A percentile compares a stretch with the other conserved stretches of the same genome.
Conservation (phyloP, 768 basidiomycete genomes). For the Agaricus sinodeliciosus region DNA sequence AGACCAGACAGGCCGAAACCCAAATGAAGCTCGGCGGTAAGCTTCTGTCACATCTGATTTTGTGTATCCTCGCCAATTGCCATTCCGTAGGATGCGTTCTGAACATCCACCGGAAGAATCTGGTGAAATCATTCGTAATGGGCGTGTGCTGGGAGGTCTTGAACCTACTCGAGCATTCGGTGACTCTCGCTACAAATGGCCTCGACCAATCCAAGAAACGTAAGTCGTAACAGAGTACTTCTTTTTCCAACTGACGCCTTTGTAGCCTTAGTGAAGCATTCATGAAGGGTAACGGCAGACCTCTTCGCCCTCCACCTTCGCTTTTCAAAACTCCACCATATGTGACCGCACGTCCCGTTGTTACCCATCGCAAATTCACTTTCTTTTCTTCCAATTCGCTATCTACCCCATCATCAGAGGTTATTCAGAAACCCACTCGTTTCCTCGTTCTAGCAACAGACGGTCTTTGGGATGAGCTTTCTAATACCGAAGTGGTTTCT, state of each 20-base stretch:
- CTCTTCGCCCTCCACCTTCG: constrained; percentile 53
- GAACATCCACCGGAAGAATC: constrained; percentile 81
- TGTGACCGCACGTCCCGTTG: constrained; percentile 77
- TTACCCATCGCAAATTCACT: constrained; percentile 63
- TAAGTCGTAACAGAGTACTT: constrained; percentile 25
- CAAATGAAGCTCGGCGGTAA: constrained; percentile 76
- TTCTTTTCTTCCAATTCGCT: constrained; percentile 34
- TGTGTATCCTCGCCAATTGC: not conserved
- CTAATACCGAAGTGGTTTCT: constrained; percentile 81
- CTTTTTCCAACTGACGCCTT: constrained; percentile 2
- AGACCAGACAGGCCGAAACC: constrained; percentile 93
- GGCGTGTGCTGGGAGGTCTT: constrained; percentile 81
- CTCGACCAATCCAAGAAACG: constrained; percentile 64
- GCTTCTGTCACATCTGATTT: constrained; percentile 12
- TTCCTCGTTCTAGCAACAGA: constrained; percentile 92
- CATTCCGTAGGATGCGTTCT: constrained; percentile 51
- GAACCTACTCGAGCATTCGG: constrained; percentile 87
- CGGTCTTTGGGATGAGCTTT: constrained; percentile 68
- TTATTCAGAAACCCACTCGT: constrained; percentile 35
- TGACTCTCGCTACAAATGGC: constrained; percentile 88
- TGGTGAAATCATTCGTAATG: constrained; percentile 64
- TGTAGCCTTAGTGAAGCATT: constrained; percentile 53
- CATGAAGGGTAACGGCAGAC: constrained; percentile 52
- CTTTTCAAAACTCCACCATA: constrained; percentile 88
- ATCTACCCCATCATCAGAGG: constrained; percentile 17